Conservation (phyloP, 1,139 yeast genomes). For the Zygosaccharomyces sapae region DNA sequence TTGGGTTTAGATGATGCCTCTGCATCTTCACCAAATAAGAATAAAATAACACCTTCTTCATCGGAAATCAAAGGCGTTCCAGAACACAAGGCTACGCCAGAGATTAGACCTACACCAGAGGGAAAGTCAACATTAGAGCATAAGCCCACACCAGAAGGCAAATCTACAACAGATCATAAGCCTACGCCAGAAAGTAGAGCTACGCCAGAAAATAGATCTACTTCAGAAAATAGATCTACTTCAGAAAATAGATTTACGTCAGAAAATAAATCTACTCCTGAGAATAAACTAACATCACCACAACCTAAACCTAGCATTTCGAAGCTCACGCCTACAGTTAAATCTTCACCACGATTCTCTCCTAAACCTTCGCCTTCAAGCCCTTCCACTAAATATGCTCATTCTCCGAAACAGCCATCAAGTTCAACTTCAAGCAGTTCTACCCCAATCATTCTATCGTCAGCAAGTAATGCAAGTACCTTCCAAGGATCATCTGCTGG, state of each 20-base stretch:
- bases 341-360: background rate
- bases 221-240: no score
- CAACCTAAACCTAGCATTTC: background rate
- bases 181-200: no score
- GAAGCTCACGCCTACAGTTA: background rate
- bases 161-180: no score
- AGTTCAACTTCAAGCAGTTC: background rate
- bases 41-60: background rate
- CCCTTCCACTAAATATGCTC: background rate
- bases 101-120: background rate
- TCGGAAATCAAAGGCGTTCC: no score
- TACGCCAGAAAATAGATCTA: no score
- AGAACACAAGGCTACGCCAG: no score
- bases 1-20: conserved; percentile 8
- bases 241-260: no score
- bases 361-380: background rate
- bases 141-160: no score
- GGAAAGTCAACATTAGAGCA: no score
- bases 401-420: background rate
- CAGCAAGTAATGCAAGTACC: conserved; percentile 4
- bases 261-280: no score
- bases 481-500: conserved; percentile 1
- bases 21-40: background rate
- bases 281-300: background rate
- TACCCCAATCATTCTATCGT: background rate